phyloP scores from a whole-genome alignment of 176 grass and related monocot species.

The Olyra latifolia region DNA sequence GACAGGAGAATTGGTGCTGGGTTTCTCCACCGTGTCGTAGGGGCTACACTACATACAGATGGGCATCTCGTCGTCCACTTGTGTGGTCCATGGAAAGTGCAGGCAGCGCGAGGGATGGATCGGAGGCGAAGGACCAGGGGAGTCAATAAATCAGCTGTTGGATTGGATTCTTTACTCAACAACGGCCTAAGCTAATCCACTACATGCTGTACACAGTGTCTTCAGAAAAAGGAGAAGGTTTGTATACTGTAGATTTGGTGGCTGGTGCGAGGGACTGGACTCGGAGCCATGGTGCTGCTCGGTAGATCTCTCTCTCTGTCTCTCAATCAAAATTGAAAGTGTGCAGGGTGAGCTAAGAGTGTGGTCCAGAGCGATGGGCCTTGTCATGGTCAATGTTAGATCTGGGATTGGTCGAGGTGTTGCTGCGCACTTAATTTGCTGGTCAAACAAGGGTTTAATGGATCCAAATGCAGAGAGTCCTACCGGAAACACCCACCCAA shows the following conservation, averaged over 20 bases:
- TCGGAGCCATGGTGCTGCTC: neutral
- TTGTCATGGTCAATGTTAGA: constrained; percentile 17
- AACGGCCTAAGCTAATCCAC: constrained; percentile 9
- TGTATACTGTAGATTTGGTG: neutral
- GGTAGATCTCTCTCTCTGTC: neutral
- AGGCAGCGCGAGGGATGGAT: neutral
- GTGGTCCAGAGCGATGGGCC: neutral
- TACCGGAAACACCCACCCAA: neutral
- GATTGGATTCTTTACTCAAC: neutral
- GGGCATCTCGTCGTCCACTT: constrained; percentile 42
- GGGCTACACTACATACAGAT: neutral
- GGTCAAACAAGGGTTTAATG: constrained; percentile 27
- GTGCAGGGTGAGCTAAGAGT: constrained; percentile 13
- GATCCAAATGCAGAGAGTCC: neutral
- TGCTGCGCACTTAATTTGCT: constrained; percentile 2
- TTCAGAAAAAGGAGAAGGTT: neutral
- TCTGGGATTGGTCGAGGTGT: constrained; percentile 21
- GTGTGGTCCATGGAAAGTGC: constrained; percentile 35
- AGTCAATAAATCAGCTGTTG: constrained; percentile 9
- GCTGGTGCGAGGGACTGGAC: neutral
- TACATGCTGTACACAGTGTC: neutral
- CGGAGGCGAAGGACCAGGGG: neutral
- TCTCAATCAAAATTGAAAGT: neutral
- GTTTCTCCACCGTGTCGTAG: constrained; percentile 8
- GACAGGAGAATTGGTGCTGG: constrained; percentile 6